Base-by-base conservation (phyloP, 345 rosid genomes). In the Lumnitzera littorea region DNA sequence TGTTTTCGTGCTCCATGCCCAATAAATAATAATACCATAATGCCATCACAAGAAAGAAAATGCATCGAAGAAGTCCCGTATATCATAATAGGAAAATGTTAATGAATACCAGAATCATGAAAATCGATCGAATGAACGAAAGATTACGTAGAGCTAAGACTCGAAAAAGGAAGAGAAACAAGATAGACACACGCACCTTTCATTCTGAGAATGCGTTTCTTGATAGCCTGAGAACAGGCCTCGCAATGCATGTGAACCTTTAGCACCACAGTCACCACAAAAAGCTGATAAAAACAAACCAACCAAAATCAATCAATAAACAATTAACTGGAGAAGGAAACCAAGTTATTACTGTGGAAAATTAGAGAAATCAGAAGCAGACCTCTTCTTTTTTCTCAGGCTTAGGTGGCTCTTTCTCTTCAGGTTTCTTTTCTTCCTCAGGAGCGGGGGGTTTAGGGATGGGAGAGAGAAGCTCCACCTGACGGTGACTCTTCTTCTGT, bases 221-320 rank as follows among this genome's bases (percentile, higher is more conserved):
- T 83, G 74, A 88, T 86, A 70, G 60, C 89, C 66, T 77, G 82
- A 13, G 97, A 85, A 72, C 99, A 94, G 51, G 91, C 97, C 55
- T 94, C 99, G 52, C 99, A 94, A 59, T 94, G 97, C 99, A 94
- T 94, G 76, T 80, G 80, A 48, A 88, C 95, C 67, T 67, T 79
- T 3, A 94, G 80, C 52, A 88, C 87, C 77, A 88, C 89, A 5
- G 69, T 76, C 46, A 86, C 71, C 60, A 76, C 88, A 25, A 76
- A 81, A 43, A 89, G 86, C 97, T 80, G 84, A 64, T 7, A 54
- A 56, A 17, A 63, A 62, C 56, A 47, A 51, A 51, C 5, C n/a
- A 27, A 12, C 11, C 5, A 48, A 15, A 29, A 47, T 43, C 15
- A 58, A 31, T 46, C 69, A 31, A 12, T 12, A 27, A 51, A 47